These are phyloP conservation scores for Alternaria viburni DNA, from an alignment of 2,329 filamentous ascomycete species.

Conservation along the genomic window DNA sequence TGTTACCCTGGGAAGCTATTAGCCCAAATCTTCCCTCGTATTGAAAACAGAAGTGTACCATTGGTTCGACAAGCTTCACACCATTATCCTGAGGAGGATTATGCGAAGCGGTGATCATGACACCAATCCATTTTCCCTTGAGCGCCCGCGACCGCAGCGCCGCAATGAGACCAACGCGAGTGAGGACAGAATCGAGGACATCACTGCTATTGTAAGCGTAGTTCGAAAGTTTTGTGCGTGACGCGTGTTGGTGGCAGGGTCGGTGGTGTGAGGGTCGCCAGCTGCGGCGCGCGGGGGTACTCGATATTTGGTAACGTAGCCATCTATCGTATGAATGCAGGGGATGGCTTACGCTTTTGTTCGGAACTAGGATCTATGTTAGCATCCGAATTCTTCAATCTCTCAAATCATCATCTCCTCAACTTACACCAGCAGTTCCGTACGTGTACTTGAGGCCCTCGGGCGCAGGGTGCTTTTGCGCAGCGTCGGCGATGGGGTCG, in stretches of 20 bases:
- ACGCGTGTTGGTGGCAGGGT: neutral
- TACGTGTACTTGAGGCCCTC: constrained; percentile 48
- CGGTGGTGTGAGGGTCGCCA: neutral
- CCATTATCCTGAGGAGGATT: constrained; percentile 70
- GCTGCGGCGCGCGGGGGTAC: neutral
- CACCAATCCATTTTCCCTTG: constrained; percentile 87
- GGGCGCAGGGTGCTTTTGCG: constrained; percentile 46
- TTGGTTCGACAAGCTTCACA: constrained; percentile 87
- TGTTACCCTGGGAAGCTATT: constrained; percentile 71
- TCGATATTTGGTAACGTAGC: neutral
- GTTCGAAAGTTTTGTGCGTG: constrained; percentile 9
- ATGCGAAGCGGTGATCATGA: constrained; percentile 74
- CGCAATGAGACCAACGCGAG: constrained; percentile 88
- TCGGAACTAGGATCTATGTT: constrained; percentile 60
- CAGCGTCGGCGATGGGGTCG: constrained; percentile 39
- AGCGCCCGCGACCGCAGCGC: constrained; percentile 88
- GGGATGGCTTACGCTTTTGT: constrained; percentile 67
- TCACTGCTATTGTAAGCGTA: constrained; percentile 59
- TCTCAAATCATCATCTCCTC: neutral
- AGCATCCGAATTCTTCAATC: neutral
- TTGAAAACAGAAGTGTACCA: constrained; percentile 58
- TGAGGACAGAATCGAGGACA: constrained; percentile 89
- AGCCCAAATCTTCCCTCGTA: constrained; percentile 6
- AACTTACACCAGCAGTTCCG: constrained; percentile 58
- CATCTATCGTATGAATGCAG: neutral